These are phyloP conservation scores for Kentomonas sorsogonicus DNA, from an alignment of 208 protist genomes.

Conservation along the genomic window DNA sequence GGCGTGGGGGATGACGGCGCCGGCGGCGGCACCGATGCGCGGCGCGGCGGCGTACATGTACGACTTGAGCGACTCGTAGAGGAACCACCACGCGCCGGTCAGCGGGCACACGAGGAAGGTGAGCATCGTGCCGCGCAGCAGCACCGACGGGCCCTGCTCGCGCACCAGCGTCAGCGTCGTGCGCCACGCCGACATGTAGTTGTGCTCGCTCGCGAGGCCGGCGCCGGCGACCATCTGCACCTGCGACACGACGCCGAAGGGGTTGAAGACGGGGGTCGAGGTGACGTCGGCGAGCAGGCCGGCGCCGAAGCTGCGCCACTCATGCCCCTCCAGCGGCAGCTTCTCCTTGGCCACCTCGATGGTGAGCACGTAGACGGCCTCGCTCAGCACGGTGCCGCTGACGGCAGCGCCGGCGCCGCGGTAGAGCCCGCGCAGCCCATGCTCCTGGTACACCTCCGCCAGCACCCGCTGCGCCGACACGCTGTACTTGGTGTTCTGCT, in stretches of 20 bases:
- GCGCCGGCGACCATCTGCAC: slow-evolving; percentile 80
- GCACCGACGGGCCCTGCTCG: slow-evolving; percentile 46
- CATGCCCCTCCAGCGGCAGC: slow-evolving; percentile 41
- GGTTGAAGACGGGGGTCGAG: slow-evolving; percentile 75
- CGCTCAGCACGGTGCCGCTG: slow-evolving; percentile 65
- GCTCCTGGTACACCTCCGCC: slow-evolving; percentile 27
- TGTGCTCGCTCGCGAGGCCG: slow-evolving; percentile 48
- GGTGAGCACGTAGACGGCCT: slow-evolving; percentile 67
- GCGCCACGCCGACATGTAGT: slow-evolving; percentile 62
- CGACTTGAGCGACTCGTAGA: slow-evolving; percentile 75
- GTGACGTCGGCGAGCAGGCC: slow-evolving; percentile 60
- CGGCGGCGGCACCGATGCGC: slow-evolving; percentile 16
- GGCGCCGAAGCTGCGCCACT: slow-evolving; percentile 67
- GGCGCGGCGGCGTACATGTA: slow-evolving; percentile 35
- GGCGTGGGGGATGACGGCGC: slow-evolving; percentile 15
- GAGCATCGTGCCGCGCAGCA: slow-evolving; percentile 71
- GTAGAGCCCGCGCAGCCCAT: slow-evolving; percentile 60
- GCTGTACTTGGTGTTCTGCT: slow-evolving; percentile 52
- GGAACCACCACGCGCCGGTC: slow-evolving; percentile 76
- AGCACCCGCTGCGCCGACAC: slow-evolving; percentile 41
- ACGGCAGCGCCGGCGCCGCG: slow-evolving; percentile 56
- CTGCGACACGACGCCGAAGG: slow-evolving; percentile 76
- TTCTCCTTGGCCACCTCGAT: slow-evolving; percentile 79
- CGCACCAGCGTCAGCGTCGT: slow-evolving; percentile 49
- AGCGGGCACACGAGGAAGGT: slow-evolving; percentile 64